Evolutionary conservation across 345 rosid genomes (phyloP).

Genomic region (Viola odorata): DNA sequence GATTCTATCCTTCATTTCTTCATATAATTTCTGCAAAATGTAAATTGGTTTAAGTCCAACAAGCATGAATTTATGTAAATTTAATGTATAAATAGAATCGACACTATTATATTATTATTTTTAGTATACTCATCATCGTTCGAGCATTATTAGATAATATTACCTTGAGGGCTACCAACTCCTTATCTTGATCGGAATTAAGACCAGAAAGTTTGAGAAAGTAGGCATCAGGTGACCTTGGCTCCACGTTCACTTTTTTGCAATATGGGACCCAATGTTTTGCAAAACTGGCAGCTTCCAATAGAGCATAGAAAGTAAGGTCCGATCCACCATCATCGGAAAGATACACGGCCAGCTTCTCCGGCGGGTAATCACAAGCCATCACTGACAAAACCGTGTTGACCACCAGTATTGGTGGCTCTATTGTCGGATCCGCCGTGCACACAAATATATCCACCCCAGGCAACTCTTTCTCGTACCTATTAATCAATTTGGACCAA

Average conservation of each 20-base stretch:
- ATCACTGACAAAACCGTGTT: conserved; percentile 59
- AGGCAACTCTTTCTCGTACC: conserved; percentile 36
- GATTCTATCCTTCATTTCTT: conserved; percentile 26
- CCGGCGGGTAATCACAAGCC: conserved; percentile 54
- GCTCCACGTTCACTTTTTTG: conserved; percentile 45
- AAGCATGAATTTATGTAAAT: no score
- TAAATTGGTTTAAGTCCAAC: no score
- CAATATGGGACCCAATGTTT: conserved; percentile 59
- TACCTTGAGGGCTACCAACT: conserved; percentile 19
- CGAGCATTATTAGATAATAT: no score
- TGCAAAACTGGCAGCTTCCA: conserved; percentile 49
- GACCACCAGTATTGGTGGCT: conserved; percentile 67
- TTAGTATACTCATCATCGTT: no score
- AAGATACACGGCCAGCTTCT: conserved; percentile 50
- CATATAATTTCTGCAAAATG: conserved; percentile 24
- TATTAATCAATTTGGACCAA: conserved; percentile 2
- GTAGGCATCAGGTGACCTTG: conserved; percentile 62
- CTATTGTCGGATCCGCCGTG: conserved; percentile 67
- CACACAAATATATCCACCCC: conserved; percentile 61
- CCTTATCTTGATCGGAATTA: not conserved
- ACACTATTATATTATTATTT: no score
- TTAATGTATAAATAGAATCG: no score
- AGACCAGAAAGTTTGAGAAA: conserved; percentile 2
- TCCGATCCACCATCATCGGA: conserved; percentile 69
- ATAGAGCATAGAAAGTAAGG: conserved; percentile 49